Evolutionary conservation across 495 filamentous ascomycete species (phyloP), one percentile per base, ranked within the genome.

Genomic region (Penicillium lividum): DNA sequence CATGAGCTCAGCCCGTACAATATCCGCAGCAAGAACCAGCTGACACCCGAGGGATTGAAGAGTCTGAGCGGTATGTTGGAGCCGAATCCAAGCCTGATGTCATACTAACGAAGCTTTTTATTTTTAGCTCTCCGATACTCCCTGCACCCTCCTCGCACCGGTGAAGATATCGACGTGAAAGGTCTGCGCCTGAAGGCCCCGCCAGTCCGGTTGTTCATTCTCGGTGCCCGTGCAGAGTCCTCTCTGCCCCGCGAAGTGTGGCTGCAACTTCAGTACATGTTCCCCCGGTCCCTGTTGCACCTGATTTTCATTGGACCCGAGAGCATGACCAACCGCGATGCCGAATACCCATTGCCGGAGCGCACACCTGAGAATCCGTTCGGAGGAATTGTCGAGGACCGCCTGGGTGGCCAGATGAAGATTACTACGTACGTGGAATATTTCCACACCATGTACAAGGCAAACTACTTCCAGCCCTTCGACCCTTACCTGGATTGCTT

Each of bases 401-500:
- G 93, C 16, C 80, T 98, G 3, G 87, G 86, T 63, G 84, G 86
- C 18, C 84, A 85, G 54, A 85, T 97, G 85, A 98, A 98, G 78
- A 95, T 99, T 61, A 91, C 85, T 66, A 99, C 94, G 0, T 96
- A 91, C 64, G 93, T 97, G 27, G 95, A 99, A 58, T 97, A 99
- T 74, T 99, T 93, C 78, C 93, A 99, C 71, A 97, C 92, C 1
- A 82, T 99, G 66, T 93, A 98, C 75, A 85, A 93, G 64, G 86
- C 93, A 1, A 84, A 88, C 31, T 80, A 90, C 55, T 99, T 98
- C 77, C 82, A 89, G 27, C 95, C 95, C 0, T 97, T 90, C 73
- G 94, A 99, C 71, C 94, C 94, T 1, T 99, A 99, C 71, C 93
- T 99, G 63, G 94, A 99, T 76, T 90, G 87, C 68, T 92, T 99